Evolutionary conservation across 805 yeast genomes (phyloP), one percentile per base, ranked within the genome.

Genomic region (Cyberlindnera lachancei): DNA sequence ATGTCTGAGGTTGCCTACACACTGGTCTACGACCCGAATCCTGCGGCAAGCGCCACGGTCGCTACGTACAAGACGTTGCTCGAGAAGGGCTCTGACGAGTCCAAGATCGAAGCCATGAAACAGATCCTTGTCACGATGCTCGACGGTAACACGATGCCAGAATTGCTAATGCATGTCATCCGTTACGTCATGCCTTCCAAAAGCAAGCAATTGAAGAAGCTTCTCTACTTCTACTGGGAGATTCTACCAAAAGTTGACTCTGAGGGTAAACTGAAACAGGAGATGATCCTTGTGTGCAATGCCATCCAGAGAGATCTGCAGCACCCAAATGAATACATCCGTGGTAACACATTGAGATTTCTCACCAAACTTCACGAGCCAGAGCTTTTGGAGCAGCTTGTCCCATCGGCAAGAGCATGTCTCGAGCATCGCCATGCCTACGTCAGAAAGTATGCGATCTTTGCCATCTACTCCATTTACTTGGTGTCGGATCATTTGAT

Each of bases 261-360:
- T 23, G 81, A 81, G 33, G 97, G 97, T 4, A 86, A 85, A 58
- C 73, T 94, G 69, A 85, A 85, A 63, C 97, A 90, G 58, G 99
- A 92, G 64, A 92, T 92, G 97, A 90, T 94, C 60, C 74, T 92
- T 43, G 97, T 90, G 31, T 92, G 97, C 66, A 94, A 94, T 58
- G 96, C 97, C 33, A 86, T 92, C 52, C 94, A 92, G 60, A 88
- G 87, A 59, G 99, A 92, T 57, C 72, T 92, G 48, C 96, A 88
- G 62, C 98, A 94, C 62, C 96, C 98, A 31, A 92, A 92, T 66
- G 98, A 92, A 61, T 92, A 80, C 56, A 81, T 92, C 44, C 76
- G 97, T 52, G 99, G 99, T 46, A 86, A 86, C 51, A 90, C 97
- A 8, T 68, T 92, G 59, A 76, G 97, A 52, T 90, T 87, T 59